phyloP scores from a whole-genome alignment of 2,329 filamentous ascomycete genomes.

The Paracamarosporium sp. region DNA sequence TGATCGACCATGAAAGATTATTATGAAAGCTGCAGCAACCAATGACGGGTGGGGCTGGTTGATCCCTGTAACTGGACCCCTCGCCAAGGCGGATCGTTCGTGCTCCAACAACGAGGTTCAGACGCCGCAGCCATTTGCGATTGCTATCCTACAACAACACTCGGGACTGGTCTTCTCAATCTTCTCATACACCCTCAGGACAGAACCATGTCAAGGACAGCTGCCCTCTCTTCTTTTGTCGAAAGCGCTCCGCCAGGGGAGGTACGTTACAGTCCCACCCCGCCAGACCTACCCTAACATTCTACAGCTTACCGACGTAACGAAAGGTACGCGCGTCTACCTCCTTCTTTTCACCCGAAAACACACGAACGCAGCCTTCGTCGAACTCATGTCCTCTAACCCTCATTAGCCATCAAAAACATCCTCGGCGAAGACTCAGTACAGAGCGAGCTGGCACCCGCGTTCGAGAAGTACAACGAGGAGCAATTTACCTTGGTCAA shows the following conservation, averaged over 20 bases:
- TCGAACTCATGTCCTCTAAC: slow-evolving; percentile 7
- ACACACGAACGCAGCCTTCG: neutral
- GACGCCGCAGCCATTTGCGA: slow-evolving; percentile 1
- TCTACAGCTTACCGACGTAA: slow-evolving; percentile 80
- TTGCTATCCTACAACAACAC: neutral
- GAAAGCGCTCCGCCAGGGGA: slow-evolving; percentile 95
- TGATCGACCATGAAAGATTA: too few species aligned
- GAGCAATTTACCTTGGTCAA: slow-evolving; percentile 89
- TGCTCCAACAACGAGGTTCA: slow-evolving; percentile 13
- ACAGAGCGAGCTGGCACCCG: slow-evolving; percentile 75
- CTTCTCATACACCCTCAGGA: neutral
- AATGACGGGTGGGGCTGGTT: slow-evolving; percentile 10
- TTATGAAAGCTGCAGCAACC: neutral
- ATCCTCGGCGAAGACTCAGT: slow-evolving; percentile 75
- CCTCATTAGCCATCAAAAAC: slow-evolving; percentile 81
- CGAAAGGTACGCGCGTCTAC: slow-evolving; percentile 69
- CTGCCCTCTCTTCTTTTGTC: slow-evolving; percentile 75
- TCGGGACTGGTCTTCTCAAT: neutral
- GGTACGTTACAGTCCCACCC: slow-evolving; percentile 61
- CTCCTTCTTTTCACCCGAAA: neutral
- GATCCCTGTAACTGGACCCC: slow-evolving; percentile 11
- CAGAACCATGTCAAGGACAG: slow-evolving; percentile 43
- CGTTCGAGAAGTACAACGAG: slow-evolving; percentile 95
- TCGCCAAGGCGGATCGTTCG: slow-evolving; percentile 19
- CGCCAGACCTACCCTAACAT: slow-evolving; percentile 28